phyloP scores from a whole-genome alignment of 768 basidiomycete genomes.

The Suillus americanus region DNA sequence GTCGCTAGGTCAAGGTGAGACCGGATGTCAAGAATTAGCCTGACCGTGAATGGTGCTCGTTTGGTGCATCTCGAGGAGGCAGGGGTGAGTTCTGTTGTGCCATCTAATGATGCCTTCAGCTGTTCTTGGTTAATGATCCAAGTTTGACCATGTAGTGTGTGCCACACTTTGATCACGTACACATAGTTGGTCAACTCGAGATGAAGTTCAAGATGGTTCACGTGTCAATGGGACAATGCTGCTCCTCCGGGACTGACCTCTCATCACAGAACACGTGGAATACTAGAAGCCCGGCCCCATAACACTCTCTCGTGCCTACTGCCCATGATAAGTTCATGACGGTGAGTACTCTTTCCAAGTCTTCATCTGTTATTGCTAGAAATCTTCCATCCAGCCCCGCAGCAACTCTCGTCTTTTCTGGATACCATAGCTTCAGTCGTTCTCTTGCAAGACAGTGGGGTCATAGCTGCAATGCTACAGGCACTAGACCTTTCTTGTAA shows the following conservation, averaged over 20 bases:
- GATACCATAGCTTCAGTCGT: conserved; percentile 26
- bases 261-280: conserved; percentile 44
- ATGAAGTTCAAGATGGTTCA: conserved; percentile 32
- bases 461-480: conserved; percentile 14
- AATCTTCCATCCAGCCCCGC: background rate
- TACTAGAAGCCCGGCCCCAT: conserved; percentile 37
- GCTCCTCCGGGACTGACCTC: conserved; percentile 20
- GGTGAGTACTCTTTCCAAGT: background rate
- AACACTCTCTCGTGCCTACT: conserved; percentile 29
- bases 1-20: too few relatives aligned
- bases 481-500: conserved; percentile 15
- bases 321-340: conserved; percentile 26
- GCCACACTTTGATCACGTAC: conserved; percentile 43
- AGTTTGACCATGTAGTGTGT: conserved; percentile 36
- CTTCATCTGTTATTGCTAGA: background rate
- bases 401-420: accelerated
- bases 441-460: conserved; percentile 30
- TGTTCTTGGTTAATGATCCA: background rate
- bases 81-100: background rate
- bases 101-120: background rate
- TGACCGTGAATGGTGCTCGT: too few relatives aligned
- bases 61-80: too few relatives aligned
- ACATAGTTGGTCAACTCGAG: conserved; percentile 34
- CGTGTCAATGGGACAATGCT: conserved; percentile 28
- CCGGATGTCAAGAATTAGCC: too few relatives aligned